These are phyloP conservation scores for Tetrahymena borealis DNA, from an alignment of 73 alveolate species.

Conservation along the genomic window DNA sequence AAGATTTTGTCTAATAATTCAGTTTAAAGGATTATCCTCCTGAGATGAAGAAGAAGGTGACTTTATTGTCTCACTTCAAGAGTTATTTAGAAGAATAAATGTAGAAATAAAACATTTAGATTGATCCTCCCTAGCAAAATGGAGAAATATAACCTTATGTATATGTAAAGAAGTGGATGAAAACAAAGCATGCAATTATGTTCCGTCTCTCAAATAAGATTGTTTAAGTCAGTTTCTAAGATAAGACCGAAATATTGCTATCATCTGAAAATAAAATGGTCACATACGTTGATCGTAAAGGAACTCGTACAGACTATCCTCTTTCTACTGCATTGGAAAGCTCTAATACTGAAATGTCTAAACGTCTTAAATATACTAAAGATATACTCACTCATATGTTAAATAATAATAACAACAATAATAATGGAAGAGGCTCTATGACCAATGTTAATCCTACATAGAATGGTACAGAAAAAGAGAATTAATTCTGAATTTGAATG, in stretches of 20 bases:
- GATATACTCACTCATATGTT: constrained; percentile 88
- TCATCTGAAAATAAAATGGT: constrained; percentile 89
- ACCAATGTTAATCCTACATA: not conserved
- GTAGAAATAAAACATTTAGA: not conserved
- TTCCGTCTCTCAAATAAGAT: constrained; percentile 93
- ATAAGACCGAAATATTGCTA: constrained; percentile 88
- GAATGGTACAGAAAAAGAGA: not conserved
- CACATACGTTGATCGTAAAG: constrained; percentile 89
- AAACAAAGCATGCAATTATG: constrained; percentile 93
- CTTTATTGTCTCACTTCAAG: constrained; percentile 45
- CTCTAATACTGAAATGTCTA: constrained; percentile 85
- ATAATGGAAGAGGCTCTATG: not conserved
- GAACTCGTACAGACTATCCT: constrained; percentile 84
- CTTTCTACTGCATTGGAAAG: constrained; percentile 87
- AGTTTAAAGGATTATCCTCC: constrained; percentile 35
- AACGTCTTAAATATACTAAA: constrained; percentile 69
- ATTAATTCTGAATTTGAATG: not conserved
- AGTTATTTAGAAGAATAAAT: constrained; percentile 46
- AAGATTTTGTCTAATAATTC: constrained; percentile 23
- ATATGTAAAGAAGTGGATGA: constrained; percentile 95
- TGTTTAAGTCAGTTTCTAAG: constrained; percentile 93
- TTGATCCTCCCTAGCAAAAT: not conserved
- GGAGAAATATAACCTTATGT: constrained; percentile 35
- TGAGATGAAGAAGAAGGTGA: constrained; percentile 40
- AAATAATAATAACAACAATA: not conserved